Evolutionary conservation across 768 basidiomycete genomes (phyloP), one percentile per base, ranked within the genome.

Genomic region (Kockovaella imperatae): DNA sequence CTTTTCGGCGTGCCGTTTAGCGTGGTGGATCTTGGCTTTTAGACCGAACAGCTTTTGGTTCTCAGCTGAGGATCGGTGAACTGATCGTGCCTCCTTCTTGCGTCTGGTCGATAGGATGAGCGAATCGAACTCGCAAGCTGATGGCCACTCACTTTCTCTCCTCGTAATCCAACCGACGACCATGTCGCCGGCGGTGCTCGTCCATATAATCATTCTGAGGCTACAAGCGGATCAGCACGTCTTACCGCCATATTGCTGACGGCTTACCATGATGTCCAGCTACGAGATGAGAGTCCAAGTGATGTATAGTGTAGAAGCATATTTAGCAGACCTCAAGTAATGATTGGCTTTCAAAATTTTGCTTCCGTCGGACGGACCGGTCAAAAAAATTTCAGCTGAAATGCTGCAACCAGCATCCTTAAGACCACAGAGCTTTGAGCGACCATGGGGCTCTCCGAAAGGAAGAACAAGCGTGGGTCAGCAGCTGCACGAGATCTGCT

Each of bases 131-230:
- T 20, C 20, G 25, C 34, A 20, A 36, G 15, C 15, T 14, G 25
- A 35, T 21, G 38, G 35, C 24, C 18, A 75, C 86, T 59, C 69
- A 93, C 88, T 84, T 93, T 65, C 82, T 80, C 77, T 99, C 95
- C 73, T 85, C 90, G 73, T 93, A 81, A 76, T 99, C 91, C 76
- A 96, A 76, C 67, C 90, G 81, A 59, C 90, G 80, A 69, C 93
- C 93, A 80, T 96, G 87, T 45, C 89, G 83, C 75, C 88, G 90
- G 72, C 96, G 91, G 68, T 87, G 86, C 77, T 99, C 93, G 73
- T 97, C 93, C 73, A 99, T 97, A 72, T 97, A 96, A 72, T 96
- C 91, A 78, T 97, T 97, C 87, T 99, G 60, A 50, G 60, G 60
- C 60, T 62, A 42, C 8, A 17, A 17, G 25, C 17, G 25, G 23